Conservation (phyloP, 2,329 filamentous ascomycete genomes). For the Pezicula carpinea region DNA sequence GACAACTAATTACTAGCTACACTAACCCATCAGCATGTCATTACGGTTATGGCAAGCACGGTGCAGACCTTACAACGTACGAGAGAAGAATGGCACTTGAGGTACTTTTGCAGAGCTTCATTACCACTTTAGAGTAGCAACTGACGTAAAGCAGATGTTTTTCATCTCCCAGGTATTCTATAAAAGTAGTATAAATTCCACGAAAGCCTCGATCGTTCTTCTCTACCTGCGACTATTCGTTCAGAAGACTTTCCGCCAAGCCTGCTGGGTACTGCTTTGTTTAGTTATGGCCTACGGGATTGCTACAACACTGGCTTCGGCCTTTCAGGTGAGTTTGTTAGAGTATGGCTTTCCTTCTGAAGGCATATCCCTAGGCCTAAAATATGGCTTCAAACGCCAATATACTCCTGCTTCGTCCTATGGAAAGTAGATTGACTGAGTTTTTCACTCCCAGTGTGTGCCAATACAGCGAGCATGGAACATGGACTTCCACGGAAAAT, state of each 20-base stretch:
- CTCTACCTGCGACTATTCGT: background rate
- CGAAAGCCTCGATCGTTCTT: background rate
- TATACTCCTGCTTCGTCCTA: too few species aligned
- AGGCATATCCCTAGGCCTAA: too few species aligned
- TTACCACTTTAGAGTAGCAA: background rate
- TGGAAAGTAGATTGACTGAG: too few species aligned
- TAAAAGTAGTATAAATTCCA: background rate
- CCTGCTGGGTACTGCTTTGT: background rate
- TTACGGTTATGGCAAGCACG: background rate
- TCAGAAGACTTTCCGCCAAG: background rate
- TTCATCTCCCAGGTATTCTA: background rate
- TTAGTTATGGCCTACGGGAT: background rate
- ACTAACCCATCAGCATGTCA: background rate
- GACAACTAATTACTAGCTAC: background rate
- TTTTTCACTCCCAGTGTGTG: background rate
- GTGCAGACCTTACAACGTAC: background rate
- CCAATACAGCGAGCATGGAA: constrained; percentile 2
- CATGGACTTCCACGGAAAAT: background rate
- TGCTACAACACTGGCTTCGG: background rate
- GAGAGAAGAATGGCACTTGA: background rate
- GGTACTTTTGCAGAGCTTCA: background rate
- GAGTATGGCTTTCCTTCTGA: too few species aligned
- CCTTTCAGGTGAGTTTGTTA: too few species aligned
- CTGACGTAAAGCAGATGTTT: background rate
- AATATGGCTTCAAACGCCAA: too few species aligned